Evolutionary conservation across 257 asterid genomes (phyloP).

Genomic region (Ligustrum vulgare): DNA sequence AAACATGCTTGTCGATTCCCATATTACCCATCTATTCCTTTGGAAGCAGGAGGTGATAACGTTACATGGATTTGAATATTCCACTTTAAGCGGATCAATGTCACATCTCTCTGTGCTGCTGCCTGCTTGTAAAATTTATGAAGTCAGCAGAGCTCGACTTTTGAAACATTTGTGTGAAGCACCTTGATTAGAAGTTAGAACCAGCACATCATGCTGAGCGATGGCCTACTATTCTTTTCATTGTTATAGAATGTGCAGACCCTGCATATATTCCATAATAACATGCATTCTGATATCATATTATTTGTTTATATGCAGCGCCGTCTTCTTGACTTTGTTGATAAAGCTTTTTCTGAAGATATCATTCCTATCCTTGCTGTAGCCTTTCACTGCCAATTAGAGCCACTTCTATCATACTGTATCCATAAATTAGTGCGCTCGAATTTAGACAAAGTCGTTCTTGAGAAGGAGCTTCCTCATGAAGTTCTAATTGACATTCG

Average conservation of each 20-base stretch:
- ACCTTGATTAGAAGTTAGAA: background rate
- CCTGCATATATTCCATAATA: background rate
- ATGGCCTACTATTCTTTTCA: background rate
- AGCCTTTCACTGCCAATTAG: slow-evolving; percentile 54
- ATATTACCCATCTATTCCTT: background rate
- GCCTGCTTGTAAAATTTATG: background rate
- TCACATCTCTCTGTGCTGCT: background rate
- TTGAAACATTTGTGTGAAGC: background rate
- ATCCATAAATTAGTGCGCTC: slow-evolving; percentile 59
- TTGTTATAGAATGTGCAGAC: background rate
- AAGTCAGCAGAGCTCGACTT: background rate
- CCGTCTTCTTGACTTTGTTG: slow-evolving; percentile 64
- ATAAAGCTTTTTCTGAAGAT: slow-evolving; percentile 74
- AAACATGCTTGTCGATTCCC: background rate
- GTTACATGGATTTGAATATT: background rate
- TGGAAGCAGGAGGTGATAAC: background rate
- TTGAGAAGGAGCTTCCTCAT: slow-evolving; percentile 76
- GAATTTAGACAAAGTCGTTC: slow-evolving; percentile 49
- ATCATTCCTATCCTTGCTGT: slow-evolving; percentile 68
- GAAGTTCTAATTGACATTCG: slow-evolving; percentile 46
- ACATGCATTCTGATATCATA: slow-evolving; percentile 3
- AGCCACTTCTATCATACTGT: slow-evolving; percentile 52
- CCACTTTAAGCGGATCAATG: background rate
- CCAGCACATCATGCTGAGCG: background rate
- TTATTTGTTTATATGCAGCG: slow-evolving; percentile 47